Evolutionary conservation across 2,329 filamentous ascomycete species (phyloP).

Genomic region (Blastomyces silverae): DNA sequence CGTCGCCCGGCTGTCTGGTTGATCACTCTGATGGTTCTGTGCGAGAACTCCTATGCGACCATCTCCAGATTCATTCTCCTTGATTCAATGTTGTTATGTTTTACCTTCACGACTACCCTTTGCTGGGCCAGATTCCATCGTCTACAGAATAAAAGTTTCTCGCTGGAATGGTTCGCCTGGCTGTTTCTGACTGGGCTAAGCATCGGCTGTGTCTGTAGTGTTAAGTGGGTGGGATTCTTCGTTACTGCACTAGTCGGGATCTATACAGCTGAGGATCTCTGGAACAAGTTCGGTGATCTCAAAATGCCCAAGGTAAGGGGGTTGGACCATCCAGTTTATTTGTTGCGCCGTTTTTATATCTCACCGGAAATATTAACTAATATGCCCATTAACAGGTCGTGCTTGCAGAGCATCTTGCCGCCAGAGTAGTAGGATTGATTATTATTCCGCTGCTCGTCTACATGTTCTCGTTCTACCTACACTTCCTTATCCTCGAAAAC

Average conservation of each 20-base stretch:
- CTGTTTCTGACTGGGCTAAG: slow-evolving; percentile 87
- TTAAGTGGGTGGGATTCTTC: slow-evolving; percentile 97
- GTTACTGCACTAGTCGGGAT: slow-evolving; percentile 89
- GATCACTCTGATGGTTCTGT: slow-evolving; percentile 92
- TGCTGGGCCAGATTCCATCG: slow-evolving; percentile 98
- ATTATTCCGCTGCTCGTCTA: slow-evolving; percentile 85
- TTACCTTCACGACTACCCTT: slow-evolving; percentile 94
- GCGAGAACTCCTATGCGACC: slow-evolving; percentile 98
- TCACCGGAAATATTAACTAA: slow-evolving; percentile 22
- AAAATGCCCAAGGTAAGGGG: slow-evolving; percentile 71
- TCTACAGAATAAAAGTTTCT: slow-evolving; percentile 77
- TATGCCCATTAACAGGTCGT: slow-evolving; percentile 44
- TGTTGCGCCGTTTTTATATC: background rate
- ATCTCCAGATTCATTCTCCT: slow-evolving; percentile 97
- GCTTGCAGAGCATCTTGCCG: slow-evolving; percentile 69
- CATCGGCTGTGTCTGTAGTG: slow-evolving; percentile 96
- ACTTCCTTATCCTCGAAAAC: slow-evolving; percentile 89
- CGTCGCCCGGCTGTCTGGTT: slow-evolving; percentile 86
- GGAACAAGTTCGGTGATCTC: slow-evolving; percentile 93
- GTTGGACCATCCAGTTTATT: background rate
- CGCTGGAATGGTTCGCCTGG: slow-evolving; percentile 90
- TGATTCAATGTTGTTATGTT: slow-evolving; percentile 97
- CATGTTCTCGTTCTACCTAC: slow-evolving; percentile 88
- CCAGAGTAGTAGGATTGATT: slow-evolving; percentile 80
- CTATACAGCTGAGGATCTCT: slow-evolving; percentile 93